phyloP scores from a whole-genome alignment of 2,329 filamentous ascomycete species.

The Rutstroemia sp. region DNA sequence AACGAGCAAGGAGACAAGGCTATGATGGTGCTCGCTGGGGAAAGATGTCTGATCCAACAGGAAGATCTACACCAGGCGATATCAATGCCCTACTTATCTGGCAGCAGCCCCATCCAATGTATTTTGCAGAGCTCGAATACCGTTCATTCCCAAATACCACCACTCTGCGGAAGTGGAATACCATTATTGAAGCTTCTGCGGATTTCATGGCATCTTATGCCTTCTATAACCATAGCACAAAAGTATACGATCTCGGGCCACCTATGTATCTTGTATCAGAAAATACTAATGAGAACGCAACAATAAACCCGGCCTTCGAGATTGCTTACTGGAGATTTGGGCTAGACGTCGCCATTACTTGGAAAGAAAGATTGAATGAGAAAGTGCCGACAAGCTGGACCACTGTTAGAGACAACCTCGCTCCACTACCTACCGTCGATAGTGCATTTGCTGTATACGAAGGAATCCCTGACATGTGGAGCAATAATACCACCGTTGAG shows the following conservation, averaged over 20 bases:
- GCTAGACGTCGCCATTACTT: constrained; percentile 43
- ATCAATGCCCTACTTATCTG: constrained; percentile 55
- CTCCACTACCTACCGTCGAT: constrained; percentile 42
- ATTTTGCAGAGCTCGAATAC: constrained; percentile 51
- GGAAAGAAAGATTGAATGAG: constrained; percentile 42
- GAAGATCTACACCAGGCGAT: constrained; percentile 48
- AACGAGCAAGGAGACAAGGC: constrained; percentile 29
- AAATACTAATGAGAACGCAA: constrained; percentile 50
- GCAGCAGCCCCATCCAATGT: constrained; percentile 56
- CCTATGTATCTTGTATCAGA: constrained; percentile 47
- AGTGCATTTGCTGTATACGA: constrained; percentile 49
- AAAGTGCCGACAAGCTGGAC: constrained; percentile 39
- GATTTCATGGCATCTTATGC: constrained; percentile 54
- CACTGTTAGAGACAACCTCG: constrained; percentile 42
- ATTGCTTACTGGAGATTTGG: constrained; percentile 55
- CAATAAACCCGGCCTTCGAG: constrained; percentile 52
- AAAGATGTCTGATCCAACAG: constrained; percentile 51
- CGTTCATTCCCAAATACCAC: constrained; percentile 35
- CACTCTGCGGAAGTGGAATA: constrained; percentile 46
- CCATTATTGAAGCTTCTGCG: constrained; percentile 41
- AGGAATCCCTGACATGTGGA: constrained; percentile 39
- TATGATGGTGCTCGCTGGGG: constrained; percentile 37
- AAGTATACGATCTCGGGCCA: constrained; percentile 44
- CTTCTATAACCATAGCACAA: constrained; percentile 44
- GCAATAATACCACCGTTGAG: constrained; percentile 14